These are phyloP conservation scores for Coniochaeta sp. DNA, from an alignment of 2,329 filamentous ascomycete genomes.

Conservation along the genomic window DNA sequence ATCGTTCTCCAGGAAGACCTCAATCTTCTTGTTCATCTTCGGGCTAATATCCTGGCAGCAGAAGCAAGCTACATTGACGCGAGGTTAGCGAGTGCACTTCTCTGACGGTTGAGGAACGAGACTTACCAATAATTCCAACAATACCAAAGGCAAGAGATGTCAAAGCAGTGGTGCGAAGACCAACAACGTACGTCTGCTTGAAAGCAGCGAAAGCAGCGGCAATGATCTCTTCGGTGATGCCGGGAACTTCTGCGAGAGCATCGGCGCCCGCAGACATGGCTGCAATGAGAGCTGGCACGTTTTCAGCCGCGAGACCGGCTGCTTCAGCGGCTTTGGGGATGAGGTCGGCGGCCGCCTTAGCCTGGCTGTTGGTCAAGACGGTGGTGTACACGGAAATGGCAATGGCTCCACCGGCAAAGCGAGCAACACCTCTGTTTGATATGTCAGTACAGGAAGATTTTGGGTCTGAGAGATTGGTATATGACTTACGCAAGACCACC, in stretches of 20 bases:
- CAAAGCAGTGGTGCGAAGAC: slow-evolving; percentile 16
- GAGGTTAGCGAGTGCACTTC: slow-evolving; percentile 1
- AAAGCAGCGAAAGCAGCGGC: slow-evolving; percentile 8
- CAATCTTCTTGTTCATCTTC: slow-evolving; percentile 28
- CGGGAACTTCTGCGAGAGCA: slow-evolving; percentile 5
- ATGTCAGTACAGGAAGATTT: no score
- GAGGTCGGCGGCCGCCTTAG: slow-evolving; percentile 10
- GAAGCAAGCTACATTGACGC: slow-evolving; percentile 14
- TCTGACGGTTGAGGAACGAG: background rate
- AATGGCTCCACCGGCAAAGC: slow-evolving; percentile 34
- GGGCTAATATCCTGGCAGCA: slow-evolving; percentile 22
- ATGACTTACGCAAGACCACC: slow-evolving; percentile 32
- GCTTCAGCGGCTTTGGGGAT: slow-evolving; percentile 6
- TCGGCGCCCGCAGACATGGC: background rate
- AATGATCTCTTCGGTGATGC: slow-evolving; percentile 8
- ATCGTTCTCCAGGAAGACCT: slow-evolving; percentile 25
- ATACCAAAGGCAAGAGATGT: slow-evolving; percentile 19
- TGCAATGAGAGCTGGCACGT: background rate
- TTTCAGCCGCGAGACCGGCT: slow-evolving; percentile 1
- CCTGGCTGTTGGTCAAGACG: slow-evolving; percentile 27
- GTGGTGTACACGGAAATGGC: slow-evolving; percentile 31
- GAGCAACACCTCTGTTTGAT: no score
- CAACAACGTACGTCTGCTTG: slow-evolving; percentile 9
- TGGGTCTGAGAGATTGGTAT: no score
- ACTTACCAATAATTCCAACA: slow-evolving; percentile 20